Percentiles rank a stretch among this genome's conserved stretches.
Conservation (phyloP, 2,329 filamentous ascomycete species). For the Neophaeococcomyces mojaviensis region DNA sequence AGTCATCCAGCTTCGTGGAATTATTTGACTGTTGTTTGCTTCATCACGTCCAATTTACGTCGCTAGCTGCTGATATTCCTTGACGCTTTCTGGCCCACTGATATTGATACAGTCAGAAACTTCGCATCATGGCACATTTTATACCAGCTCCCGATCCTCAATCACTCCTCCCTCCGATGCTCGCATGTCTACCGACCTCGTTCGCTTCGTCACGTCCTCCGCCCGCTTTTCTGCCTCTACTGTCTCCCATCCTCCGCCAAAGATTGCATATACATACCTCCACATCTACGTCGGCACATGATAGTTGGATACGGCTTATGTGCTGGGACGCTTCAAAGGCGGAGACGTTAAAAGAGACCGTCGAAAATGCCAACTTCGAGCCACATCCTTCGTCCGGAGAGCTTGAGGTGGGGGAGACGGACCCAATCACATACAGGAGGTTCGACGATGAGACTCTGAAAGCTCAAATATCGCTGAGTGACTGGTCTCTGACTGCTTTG, state of each 20-base stretch:
- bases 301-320: constrained; percentile 53
- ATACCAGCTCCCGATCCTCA: constrained; percentile 50
- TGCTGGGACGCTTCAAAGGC: constrained; percentile 51
- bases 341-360: constrained; percentile 44
- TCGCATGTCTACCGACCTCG: constrained; percentile 56
- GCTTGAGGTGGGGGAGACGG: constrained; percentile 54
- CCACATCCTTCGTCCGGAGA: constrained; percentile 59
- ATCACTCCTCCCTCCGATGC: constrained; percentile 52
- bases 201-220: constrained; percentile 53
- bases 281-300: constrained; percentile 33
- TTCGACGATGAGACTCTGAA: constrained; percentile 57
- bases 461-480: constrained; percentile 44
- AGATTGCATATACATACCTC: constrained; percentile 50
- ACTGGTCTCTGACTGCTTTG: constrained; percentile 48
- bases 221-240: constrained; percentile 52
- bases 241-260: constrained; percentile 58
- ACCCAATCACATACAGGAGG: constrained; percentile 48
- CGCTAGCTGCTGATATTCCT: too few species aligned
- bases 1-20: too few species aligned
- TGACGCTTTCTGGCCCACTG: too few species aligned
- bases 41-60: too few species aligned
- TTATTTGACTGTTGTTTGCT: too few species aligned
- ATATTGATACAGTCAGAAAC: too few species aligned
- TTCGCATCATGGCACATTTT: constrained; percentile 41
- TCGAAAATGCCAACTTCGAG: constrained; percentile 51